Evolutionary conservation across 805 yeast genomes (phyloP).

Genomic region (Wickerhamiella spandovensis): DNA sequence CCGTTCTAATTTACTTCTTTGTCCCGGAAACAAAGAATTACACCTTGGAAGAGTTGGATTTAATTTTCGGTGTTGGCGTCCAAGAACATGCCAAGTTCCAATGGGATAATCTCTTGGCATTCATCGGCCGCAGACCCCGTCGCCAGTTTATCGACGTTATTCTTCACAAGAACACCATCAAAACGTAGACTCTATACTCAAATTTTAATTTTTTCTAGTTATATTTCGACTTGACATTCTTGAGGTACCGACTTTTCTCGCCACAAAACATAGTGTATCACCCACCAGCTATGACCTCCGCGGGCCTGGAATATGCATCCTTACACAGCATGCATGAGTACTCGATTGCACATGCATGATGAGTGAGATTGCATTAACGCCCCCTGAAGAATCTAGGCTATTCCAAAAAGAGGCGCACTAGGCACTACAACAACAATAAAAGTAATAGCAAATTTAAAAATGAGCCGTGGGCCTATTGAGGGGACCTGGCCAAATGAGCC

Average conservation of each 20-base stretch:
- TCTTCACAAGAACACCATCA: background rate
- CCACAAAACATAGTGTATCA: background rate
- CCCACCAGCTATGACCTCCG: background rate
- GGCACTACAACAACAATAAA: no score
- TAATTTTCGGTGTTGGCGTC: constrained; percentile 35
- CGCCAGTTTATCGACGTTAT: background rate
- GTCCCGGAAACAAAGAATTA: constrained; percentile 63
- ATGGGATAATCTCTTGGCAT: background rate
- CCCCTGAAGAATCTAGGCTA: no score
- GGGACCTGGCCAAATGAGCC: no score
- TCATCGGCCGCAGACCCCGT: background rate
- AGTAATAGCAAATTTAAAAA: no score
- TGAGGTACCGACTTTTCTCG: background rate
- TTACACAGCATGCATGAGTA: background rate
- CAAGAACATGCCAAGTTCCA: constrained; percentile 1
- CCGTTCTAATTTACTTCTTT: constrained; percentile 28
- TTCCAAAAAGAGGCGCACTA: no score
- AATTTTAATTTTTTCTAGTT: no score
- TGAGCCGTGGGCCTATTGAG: no score
- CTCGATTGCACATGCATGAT: background rate
- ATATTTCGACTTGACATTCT: no score
- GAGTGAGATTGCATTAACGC: background rate
- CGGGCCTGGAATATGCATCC: background rate
- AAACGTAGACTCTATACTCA: background rate
- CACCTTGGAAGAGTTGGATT: constrained; percentile 61